phyloP scores from a whole-genome alignment of 176 grass and related monocot species.

The Panicum miliaceum region DNA sequence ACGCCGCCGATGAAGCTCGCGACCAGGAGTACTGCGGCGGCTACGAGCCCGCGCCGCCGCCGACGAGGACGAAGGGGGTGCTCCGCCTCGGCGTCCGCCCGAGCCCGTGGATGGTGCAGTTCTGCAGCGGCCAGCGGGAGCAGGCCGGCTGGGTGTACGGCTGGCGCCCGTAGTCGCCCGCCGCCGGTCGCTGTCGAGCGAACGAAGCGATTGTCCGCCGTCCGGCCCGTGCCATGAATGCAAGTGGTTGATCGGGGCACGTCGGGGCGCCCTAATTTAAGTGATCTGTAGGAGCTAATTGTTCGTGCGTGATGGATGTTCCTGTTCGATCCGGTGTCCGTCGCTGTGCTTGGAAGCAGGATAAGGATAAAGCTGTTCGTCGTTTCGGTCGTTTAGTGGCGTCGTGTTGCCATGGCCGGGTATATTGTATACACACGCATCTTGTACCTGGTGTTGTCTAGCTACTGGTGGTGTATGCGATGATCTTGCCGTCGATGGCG shows the following conservation, averaged over 20 bases:
- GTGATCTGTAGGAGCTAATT: slow-evolving; percentile 9
- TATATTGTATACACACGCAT: neutral
- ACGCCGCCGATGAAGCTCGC: neutral
- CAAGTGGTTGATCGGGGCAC: neutral
- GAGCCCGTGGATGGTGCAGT: slow-evolving; percentile 45
- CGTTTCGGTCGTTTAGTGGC: slow-evolving; percentile 6
- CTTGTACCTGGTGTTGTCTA: neutral
- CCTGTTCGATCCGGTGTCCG: slow-evolving; percentile 27
- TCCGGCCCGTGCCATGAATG: neutral
- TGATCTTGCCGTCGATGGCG: slow-evolving; percentile 7
- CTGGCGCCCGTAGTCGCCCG: slow-evolving; percentile 21
- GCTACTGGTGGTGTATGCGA: neutral
- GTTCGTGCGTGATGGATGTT: slow-evolving; percentile 14
- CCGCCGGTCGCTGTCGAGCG: slow-evolving; percentile 21
- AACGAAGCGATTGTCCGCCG: slow-evolving; percentile 12
- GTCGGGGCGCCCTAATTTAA: slow-evolving; percentile 33
- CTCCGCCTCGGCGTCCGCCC: slow-evolving; percentile 34
- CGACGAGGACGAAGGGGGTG: neutral
- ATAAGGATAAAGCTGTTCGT: neutral
- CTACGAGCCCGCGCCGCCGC: slow-evolving; percentile 5
- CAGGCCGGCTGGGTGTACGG: slow-evolving; percentile 35
- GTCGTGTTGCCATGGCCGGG: slow-evolving; percentile 25
- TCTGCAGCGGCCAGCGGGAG: slow-evolving; percentile 41
- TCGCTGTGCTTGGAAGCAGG: slow-evolving; percentile 9
- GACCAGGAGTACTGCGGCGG: neutral